Evolutionary conservation across 2,329 filamentous ascomycete species (phyloP).

Genomic region (Cladorrhinum sp.): DNA sequence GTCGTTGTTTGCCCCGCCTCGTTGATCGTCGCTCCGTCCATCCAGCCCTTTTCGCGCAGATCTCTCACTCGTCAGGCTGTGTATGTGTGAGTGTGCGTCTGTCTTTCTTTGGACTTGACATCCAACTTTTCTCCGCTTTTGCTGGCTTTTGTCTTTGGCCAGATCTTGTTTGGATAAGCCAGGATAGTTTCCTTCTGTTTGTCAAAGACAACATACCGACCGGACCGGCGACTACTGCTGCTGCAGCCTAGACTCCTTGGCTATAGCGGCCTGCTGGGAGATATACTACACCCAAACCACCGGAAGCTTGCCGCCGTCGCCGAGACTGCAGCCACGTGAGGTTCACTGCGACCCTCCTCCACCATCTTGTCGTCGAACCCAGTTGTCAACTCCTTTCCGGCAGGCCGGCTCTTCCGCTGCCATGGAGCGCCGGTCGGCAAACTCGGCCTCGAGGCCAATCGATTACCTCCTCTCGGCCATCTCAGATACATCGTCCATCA

Average conservation of each 20-base stretch:
- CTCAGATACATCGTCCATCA: slow-evolving; percentile 24
- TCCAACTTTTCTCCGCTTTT: background rate
- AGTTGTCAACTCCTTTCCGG: background rate
- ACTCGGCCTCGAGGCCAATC: slow-evolving; percentile 18
- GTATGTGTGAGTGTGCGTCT: too few species aligned
- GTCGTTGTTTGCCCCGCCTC: background rate
- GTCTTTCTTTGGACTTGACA: background rate
- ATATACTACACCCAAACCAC: background rate
- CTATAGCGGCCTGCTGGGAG: background rate
- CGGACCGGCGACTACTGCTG: too few species aligned
- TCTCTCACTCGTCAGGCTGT: too few species aligned
- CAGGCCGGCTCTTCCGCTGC: background rate
- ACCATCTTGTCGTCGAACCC: too few species aligned
- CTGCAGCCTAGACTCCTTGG: background rate
- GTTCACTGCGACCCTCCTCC: background rate
- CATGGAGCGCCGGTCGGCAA: slow-evolving; percentile 14
- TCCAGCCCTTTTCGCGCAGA: background rate
- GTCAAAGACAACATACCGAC: too few species aligned
- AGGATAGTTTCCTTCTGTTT: background rate
- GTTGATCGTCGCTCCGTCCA: background rate
- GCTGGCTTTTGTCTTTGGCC: background rate
- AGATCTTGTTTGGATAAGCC: background rate
- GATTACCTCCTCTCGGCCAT: slow-evolving; percentile 26
- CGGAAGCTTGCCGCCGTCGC: background rate
- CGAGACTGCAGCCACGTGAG: background rate